Evolutionary conservation across 352 stramenopile species (phyloP).

Genomic region (Plasmopara viticola): DNA sequence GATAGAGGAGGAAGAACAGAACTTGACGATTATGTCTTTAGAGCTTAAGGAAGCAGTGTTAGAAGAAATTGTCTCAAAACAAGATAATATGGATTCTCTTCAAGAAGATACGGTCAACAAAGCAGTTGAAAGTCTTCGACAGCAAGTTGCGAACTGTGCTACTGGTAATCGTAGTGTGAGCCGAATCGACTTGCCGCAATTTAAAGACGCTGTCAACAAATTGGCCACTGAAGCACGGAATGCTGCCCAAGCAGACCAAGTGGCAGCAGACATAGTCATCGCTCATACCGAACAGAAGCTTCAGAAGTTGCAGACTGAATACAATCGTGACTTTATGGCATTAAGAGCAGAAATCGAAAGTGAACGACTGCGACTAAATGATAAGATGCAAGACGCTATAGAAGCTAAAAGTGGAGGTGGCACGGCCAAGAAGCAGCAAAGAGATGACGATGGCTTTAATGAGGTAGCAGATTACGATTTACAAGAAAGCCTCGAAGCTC

Average conservation of each 20-base stretch:
- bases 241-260: slow-evolving; percentile 8
- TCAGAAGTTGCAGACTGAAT: slow-evolving; percentile 15
- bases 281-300: slow-evolving; percentile 10
- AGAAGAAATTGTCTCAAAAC: slow-evolving; percentile 30
- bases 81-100: slow-evolving; percentile 32
- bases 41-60: slow-evolving; percentile 22
- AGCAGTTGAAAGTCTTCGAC: slow-evolving; percentile 10
- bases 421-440: background rate
- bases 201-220: slow-evolving; percentile 1
- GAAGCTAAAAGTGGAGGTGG: slow-evolving; percentile 7
- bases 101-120: slow-evolving; percentile 14
- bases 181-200: background rate
- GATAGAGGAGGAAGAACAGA: background rate
- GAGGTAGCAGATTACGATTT: background rate
- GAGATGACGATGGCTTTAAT: background rate
- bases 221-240: slow-evolving; percentile 1
- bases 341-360: slow-evolving; percentile 15
- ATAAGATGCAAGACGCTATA: slow-evolving; percentile 14
- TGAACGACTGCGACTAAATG: slow-evolving; percentile 16
- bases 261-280: slow-evolving; percentile 6
- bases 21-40: slow-evolving; percentile 4
- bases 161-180: background rate
- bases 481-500: slow-evolving; percentile 16
- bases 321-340: slow-evolving; percentile 10
- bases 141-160: slow-evolving; percentile 10